Conservation (phyloP, 2,329 filamentous ascomycete species). For the Alternaria dauci region DNA sequence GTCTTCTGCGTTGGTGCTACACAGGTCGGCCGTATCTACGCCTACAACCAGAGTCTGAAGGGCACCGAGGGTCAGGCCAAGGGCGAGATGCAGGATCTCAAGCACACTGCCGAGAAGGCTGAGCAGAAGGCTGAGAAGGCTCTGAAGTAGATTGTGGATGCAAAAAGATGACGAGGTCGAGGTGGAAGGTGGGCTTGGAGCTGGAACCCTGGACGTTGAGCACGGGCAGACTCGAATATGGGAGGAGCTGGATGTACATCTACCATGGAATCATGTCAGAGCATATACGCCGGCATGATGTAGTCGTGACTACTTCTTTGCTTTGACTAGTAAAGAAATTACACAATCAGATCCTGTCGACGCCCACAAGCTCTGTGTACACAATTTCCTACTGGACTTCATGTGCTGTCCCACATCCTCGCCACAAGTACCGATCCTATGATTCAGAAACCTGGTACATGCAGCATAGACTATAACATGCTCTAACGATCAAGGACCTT, state of each 20-base stretch:
- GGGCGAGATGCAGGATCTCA: constrained; percentile 45
- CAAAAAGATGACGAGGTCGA: not conserved
- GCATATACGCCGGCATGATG: not conserved
- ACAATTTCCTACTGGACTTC: not conserved
- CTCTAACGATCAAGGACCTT: not conserved
- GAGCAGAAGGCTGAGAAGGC: constrained; percentile 32
- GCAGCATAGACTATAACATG: not conserved
- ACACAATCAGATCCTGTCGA: not conserved
- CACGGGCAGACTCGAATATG: not conserved
- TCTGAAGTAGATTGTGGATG: constrained; percentile 1
- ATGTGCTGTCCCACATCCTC: not conserved
- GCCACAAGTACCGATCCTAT: not conserved
- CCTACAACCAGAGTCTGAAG: constrained; percentile 71
- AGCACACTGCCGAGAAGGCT: constrained; percentile 42
- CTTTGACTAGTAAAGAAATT: not conserved
- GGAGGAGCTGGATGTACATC: not conserved
- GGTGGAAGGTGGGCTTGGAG: not conserved
- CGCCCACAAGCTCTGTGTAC: not conserved
- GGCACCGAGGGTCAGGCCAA: constrained; percentile 50
- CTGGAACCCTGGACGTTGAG: not conserved
- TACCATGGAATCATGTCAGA: not conserved
- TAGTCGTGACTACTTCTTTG: not conserved
- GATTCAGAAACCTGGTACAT: not conserved
- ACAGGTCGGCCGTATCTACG: constrained; percentile 79
- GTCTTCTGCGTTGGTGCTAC: constrained; percentile 85